phyloP scores from a whole-genome alignment of 2,329 filamentous ascomycete species.

The Fusarium foetens region DNA sequence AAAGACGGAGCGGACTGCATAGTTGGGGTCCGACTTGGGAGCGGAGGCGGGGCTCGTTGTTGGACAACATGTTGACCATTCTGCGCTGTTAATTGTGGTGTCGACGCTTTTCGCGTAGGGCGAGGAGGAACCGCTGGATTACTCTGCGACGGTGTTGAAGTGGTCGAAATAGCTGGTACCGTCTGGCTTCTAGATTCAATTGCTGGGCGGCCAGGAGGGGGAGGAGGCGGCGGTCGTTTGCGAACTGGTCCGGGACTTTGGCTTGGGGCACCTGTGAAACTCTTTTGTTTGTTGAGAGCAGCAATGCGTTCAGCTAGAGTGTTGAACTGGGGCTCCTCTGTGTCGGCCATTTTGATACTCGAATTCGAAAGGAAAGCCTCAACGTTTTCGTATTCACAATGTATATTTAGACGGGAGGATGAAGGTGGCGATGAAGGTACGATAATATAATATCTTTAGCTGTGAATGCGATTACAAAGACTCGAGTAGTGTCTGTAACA shows the following conservation, averaged over 20 bases:
- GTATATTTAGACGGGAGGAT: background rate
- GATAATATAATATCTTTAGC: background rate
- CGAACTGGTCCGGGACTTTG: slow-evolving; percentile 55
- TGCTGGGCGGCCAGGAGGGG: slow-evolving; percentile 56
- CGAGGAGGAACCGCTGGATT: slow-evolving; percentile 37
- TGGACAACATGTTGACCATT: slow-evolving; percentile 26
- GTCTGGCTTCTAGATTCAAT: slow-evolving; percentile 52
- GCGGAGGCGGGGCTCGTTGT: slow-evolving; percentile 47
- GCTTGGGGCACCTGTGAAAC: slow-evolving; percentile 58
- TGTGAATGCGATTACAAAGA: background rate
- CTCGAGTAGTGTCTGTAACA: background rate
- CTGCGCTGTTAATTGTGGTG: slow-evolving; percentile 10
- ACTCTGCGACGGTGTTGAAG: slow-evolving; percentile 29
- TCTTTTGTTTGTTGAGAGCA: slow-evolving; percentile 70
- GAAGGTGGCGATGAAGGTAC: slow-evolving; percentile 1
- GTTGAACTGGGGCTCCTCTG: slow-evolving; percentile 70
- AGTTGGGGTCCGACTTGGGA: slow-evolving; percentile 49
- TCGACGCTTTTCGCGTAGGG: slow-evolving; percentile 31
- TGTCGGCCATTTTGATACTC: slow-evolving; percentile 63
- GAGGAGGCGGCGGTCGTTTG: slow-evolving; percentile 51
- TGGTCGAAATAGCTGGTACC: slow-evolving; percentile 49
- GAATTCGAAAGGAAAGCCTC: background rate
- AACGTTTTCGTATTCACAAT: background rate
- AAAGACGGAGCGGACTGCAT: slow-evolving; percentile 57
- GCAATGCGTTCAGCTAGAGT: slow-evolving; percentile 71